These are phyloP conservation scores for Colletotrichum falcatum DNA, from an alignment of 2,329 filamentous ascomycete genomes.

Conservation along the genomic window DNA sequence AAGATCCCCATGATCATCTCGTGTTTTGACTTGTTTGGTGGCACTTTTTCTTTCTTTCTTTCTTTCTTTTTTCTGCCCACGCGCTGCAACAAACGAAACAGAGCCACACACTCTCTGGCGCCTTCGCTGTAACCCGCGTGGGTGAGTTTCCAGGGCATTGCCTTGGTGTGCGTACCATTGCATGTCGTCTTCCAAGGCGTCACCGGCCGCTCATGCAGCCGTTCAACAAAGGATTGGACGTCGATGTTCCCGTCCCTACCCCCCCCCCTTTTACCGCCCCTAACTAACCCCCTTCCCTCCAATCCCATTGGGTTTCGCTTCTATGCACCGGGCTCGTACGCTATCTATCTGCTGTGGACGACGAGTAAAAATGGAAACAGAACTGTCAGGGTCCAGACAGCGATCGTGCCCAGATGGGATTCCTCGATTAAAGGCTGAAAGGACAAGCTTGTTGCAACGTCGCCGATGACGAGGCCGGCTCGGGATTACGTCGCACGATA, in stretches of 20 bases:
- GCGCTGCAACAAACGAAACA: background rate
- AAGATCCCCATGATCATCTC: background rate
- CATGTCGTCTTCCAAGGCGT: slow-evolving; percentile 25
- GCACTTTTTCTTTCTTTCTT: no score
- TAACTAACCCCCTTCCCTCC: no score
- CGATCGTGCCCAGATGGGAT: slow-evolving; percentile 2
- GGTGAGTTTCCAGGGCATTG: background rate
- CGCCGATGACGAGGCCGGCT: slow-evolving; percentile 20
- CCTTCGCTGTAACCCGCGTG: background rate
- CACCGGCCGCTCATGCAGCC: background rate
- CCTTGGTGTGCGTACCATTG: slow-evolving; percentile 18
- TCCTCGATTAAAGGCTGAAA: background rate
- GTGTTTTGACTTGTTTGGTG: background rate
- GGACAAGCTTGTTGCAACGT: slow-evolving; percentile 27
- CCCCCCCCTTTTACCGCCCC: background rate
- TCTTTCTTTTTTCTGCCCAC: no score
- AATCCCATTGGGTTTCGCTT: background rate
- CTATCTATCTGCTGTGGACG: background rate
- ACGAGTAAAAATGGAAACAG: background rate
- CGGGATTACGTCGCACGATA: background rate
- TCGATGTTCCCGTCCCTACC: slow-evolving; percentile 5
- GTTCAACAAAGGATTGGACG: slow-evolving; percentile 19
- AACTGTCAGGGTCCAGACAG: background rate
- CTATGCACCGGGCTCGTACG: slow-evolving; percentile 9
- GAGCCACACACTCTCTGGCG: background rate